Conservation (phyloP, 148 eudicot genomes). For the Cornus suecica region DNA sequence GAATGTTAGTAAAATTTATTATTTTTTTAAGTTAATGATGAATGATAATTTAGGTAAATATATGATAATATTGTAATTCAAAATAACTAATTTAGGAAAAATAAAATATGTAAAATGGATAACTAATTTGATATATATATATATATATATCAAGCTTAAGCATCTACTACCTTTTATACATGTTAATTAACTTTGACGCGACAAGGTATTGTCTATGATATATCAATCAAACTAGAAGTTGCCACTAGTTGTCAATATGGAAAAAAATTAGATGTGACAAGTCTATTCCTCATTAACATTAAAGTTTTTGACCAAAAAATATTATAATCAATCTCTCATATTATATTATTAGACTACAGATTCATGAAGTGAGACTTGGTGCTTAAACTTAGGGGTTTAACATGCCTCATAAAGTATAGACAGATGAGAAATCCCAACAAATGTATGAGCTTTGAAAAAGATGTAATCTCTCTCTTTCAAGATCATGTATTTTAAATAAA, state of each 20-base stretch:
- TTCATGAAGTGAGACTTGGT: no score
- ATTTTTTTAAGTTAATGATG: no score
- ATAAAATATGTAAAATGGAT: no score
- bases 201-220: neutral
- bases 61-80: no score
- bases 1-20: no score
- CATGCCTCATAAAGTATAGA: neutral
- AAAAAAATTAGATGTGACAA: neutral
- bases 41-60: no score
- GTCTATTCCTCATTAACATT: neutral
- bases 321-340: neutral
- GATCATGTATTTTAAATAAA: neutral
- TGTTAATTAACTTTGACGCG: neutral
- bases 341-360: no score
- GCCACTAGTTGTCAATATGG: neutral
- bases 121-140: no score
- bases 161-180: no score
- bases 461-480: neutral
- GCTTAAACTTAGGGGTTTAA: neutral
- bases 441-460: neutral
- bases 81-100: no score
- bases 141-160: no score
- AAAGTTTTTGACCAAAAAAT: neutral
- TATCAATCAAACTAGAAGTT: neutral
- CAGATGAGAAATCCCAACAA: neutral